These are phyloP conservation scores for Westerdykella aurantiaca DNA, from an alignment of 2,329 filamentous ascomycete genomes.

Conservation along the genomic window DNA sequence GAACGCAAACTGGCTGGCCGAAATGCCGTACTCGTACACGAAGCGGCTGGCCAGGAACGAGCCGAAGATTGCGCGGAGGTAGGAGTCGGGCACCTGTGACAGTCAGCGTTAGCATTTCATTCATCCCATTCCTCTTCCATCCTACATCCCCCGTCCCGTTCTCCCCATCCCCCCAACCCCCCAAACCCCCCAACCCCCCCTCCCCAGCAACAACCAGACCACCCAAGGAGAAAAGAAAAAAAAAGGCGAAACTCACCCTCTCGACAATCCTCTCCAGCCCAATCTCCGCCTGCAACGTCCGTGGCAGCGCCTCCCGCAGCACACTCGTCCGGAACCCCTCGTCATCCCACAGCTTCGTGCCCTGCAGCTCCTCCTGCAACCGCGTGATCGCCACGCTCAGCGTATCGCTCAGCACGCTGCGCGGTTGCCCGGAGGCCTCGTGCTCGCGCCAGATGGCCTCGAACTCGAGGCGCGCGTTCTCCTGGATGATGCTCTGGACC, in stretches of 20 bases:
- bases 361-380: conserved; percentile 91
- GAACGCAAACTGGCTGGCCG: conserved; percentile 93
- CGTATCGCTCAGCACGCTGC: conserved; percentile 85
- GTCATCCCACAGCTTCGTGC: conserved; percentile 86
- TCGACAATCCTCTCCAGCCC: conserved; percentile 81
- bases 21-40: conserved; percentile 90
- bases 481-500: conserved; percentile 84
- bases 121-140: too few species aligned
- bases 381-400: conserved; percentile 91
- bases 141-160: too few species aligned
- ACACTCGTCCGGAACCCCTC: conserved; percentile 70
- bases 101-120: conserved; percentile 12
- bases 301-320: conserved; percentile 77
- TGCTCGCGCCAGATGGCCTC: conserved; percentile 98
- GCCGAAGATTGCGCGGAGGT: conserved; percentile 91
- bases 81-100: conserved; percentile 71
- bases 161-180: too few species aligned
- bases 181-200: too few species aligned
- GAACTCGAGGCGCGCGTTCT: conserved; percentile 90
- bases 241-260: conserved; percentile 51
- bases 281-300: conserved; percentile 79
- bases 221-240: neutral
- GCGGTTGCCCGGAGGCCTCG: conserved; percentile 68
- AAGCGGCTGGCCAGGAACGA: conserved; percentile 93
- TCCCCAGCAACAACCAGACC: too few species aligned